Percentiles rank a stretch among this genome's conserved stretches.
These are phyloP conservation scores for Cyphellophora europaea DNA, from an alignment of 2,329 filamentous ascomycete species.

Conservation along the genomic window DNA sequence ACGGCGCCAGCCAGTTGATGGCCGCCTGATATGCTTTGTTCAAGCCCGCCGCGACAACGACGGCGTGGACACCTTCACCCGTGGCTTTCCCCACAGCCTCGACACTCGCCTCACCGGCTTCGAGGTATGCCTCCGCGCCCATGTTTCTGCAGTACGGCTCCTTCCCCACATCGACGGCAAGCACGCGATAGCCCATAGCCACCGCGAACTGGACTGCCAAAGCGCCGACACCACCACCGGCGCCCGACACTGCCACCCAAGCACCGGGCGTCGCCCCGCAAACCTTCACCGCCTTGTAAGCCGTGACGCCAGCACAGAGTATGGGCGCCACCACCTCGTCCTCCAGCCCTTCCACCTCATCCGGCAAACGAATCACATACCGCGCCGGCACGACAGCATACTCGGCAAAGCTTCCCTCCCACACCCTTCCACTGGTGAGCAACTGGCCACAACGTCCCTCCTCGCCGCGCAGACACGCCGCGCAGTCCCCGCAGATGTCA, in stretches of 20 bases:
- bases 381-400: conserved; percentile 28
- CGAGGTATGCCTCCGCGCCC: conserved; percentile 28
- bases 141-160: conserved; percentile 30
- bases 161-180: conserved; percentile 31
- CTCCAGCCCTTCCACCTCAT: conserved; percentile 21
- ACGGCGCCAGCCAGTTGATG: conserved; percentile 24
- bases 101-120: conserved; percentile 29
- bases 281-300: conserved; percentile 37
- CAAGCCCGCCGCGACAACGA: conserved; percentile 31
- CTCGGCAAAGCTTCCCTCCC: conserved; percentile 33
- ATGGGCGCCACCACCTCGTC: conserved; percentile 33
- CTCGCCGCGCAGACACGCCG: conserved; percentile 13
- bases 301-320: conserved; percentile 36
- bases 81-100: conserved; percentile 23
- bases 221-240: conserved; percentile 37
- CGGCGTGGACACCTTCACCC: conserved; percentile 31
- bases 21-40: conserved; percentile 28
- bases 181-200: conserved; percentile 32
- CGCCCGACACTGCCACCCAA: conserved; percentile 36
- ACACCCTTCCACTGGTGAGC: conserved; percentile 9
- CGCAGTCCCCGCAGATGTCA: too few species aligned
- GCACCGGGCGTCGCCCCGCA: conserved; percentile 29
- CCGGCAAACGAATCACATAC: conserved; percentile 27
- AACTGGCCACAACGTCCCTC: conserved; percentile 9
- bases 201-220: conserved; percentile 37